These are phyloP conservation scores for Taiwanofungus camphoratus DNA, from an alignment of 1,284 basidiomycete species.

Conservation along the genomic window DNA sequence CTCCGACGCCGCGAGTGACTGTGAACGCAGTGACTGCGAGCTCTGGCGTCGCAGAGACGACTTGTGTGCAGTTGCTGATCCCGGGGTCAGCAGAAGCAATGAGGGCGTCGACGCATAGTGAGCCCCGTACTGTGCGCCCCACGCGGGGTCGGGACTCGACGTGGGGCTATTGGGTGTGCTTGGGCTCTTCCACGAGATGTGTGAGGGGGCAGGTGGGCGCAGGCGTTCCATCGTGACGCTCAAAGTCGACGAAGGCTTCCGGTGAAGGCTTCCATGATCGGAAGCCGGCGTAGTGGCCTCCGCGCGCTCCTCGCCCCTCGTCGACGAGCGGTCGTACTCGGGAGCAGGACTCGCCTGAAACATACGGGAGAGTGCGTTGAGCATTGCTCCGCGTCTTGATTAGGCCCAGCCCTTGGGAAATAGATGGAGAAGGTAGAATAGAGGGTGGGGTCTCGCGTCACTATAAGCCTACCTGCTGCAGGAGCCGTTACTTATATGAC, in stretches of 20 bases:
- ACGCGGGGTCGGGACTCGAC: slow-evolving; percentile 12
- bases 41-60: slow-evolving; percentile 19
- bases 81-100: slow-evolving; percentile 11
- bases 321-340: slow-evolving; percentile 8
- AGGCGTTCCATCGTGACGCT: slow-evolving; percentile 14
- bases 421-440: not conserved
- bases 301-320: slow-evolving; percentile 6
- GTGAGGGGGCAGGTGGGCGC: slow-evolving; percentile 19
- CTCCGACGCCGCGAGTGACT: slow-evolving; percentile 19
- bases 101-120: slow-evolving; percentile 20
- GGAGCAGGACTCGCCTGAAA: slow-evolving; percentile 15
- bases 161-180: slow-evolving; percentile 14
- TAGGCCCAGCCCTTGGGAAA: slow-evolving; percentile 2
- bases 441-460: not conserved
- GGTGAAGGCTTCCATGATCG: not conserved
- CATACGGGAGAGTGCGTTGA: slow-evolving; percentile 18
- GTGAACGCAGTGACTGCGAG: slow-evolving; percentile 19
- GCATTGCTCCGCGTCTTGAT: slow-evolving; percentile 11
- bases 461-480: not conserved
- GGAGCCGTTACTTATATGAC: slow-evolving; percentile 2
- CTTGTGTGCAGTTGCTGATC: slow-evolving; percentile 8
- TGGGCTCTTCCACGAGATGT: slow-evolving; percentile 24
- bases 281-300: slow-evolving; percentile 3
- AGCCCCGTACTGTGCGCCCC: slow-evolving; percentile 15
- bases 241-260: slow-evolving; percentile 4